Evolutionary conservation across 73 alveolate species (phyloP).

Genomic region (Stentor coeruleus): DNA sequence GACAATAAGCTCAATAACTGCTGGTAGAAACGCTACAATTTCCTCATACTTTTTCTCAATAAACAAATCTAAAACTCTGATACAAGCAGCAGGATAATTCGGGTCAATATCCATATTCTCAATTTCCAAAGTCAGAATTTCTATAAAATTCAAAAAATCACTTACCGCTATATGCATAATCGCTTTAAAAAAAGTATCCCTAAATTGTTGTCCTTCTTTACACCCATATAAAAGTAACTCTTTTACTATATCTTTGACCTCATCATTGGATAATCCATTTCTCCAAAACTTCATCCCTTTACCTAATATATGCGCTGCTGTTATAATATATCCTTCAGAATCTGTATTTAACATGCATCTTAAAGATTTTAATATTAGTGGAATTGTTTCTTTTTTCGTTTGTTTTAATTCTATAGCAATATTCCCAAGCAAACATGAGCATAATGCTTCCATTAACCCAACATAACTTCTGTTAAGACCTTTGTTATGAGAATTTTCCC

Average conservation of each 20-base stretch:
- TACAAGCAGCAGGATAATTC: background rate
- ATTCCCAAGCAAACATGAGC: background rate
- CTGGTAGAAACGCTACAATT: background rate
- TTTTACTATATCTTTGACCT: background rate
- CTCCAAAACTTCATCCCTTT: conserved; percentile 2
- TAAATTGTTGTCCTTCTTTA: background rate
- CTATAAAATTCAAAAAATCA: background rate
- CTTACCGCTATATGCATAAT: background rate
- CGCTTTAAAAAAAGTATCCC: background rate
- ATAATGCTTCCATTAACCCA: background rate
- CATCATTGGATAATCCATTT: background rate
- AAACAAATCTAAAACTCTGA: background rate
- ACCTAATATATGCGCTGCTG: background rate
- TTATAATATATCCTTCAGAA: background rate
- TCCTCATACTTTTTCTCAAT: background rate
- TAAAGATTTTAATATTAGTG: background rate
- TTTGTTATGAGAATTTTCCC: background rate
- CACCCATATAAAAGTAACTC: background rate
- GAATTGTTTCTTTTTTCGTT: background rate
- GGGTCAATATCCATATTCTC: background rate
- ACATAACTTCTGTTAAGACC: background rate
- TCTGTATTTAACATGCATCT: conserved; percentile 6
- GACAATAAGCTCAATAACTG: background rate
- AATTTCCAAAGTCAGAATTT: background rate
- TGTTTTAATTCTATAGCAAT: background rate